Conservation (phyloP, 768 basidiomycete species). For the Kwoniella heveanensis region DNA sequence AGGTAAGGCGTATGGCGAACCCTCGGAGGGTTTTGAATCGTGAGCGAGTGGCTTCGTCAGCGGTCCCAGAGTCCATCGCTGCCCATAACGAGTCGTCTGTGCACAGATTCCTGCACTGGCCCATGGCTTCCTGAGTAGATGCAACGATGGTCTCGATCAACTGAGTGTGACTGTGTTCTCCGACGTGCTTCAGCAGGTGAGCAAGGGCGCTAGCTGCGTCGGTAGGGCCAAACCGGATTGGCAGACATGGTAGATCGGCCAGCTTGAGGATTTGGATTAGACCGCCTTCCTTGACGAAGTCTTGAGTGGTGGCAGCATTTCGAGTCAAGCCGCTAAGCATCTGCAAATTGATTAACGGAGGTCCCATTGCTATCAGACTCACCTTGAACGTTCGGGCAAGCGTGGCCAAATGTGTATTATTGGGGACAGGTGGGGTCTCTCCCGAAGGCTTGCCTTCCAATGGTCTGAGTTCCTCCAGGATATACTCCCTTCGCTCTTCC, state of each 20-base stretch:
- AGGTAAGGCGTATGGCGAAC: constrained; percentile 60
- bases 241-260: constrained; percentile 74
- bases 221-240: constrained; percentile 83
- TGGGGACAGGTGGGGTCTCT: neutral
- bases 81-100: constrained; percentile 16
- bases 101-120: constrained; percentile 58
- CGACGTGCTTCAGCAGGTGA: constrained; percentile 84
- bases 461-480: constrained; percentile 9
- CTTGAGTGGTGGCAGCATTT: constrained; percentile 82
- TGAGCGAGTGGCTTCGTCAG: constrained; percentile 62
- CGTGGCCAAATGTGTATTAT: constrained; percentile 9
- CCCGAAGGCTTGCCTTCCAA: neutral
- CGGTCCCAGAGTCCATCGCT: constrained; percentile 57
- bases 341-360: neutral
- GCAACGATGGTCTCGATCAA: constrained; percentile 22
- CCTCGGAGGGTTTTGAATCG: constrained; percentile 62
- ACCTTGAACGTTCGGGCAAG: constrained; percentile 26
- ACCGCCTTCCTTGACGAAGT: constrained; percentile 65
- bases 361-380: neutral
- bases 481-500: constrained; percentile 11
- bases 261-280: constrained; percentile 37
- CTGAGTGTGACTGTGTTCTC: constrained; percentile 61
- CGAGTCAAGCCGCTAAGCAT: constrained; percentile 87
- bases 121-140: constrained; percentile 12
- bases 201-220: constrained; percentile 63